Conservation (phyloP, 208 protist genomes). For the Trichomonas tenax region DNA sequence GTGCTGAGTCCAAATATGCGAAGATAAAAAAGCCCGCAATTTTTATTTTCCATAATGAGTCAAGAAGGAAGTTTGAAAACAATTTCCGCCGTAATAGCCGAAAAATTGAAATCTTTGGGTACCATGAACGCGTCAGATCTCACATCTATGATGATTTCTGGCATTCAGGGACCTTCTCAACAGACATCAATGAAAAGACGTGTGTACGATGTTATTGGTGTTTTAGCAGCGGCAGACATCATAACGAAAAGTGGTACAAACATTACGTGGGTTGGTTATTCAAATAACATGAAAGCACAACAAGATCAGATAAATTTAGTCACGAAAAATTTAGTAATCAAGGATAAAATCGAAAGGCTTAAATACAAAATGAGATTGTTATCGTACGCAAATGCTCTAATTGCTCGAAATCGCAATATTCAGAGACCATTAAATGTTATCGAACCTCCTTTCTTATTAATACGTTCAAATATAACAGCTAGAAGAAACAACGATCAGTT, state of each 20-base stretch:
- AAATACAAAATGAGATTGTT: background rate
- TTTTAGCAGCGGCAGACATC: background rate
- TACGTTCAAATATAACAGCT: background rate
- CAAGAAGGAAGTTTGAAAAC: background rate
- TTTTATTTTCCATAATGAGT: background rate
- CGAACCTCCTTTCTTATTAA: background rate
- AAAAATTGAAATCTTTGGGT: background rate
- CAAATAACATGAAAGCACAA: background rate
- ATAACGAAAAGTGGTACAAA: background rate
- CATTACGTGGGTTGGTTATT: background rate
- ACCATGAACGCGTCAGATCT: background rate
- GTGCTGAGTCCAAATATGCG: too few species aligned
- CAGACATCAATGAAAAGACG: background rate
- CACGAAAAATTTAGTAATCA: background rate
- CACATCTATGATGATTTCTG: background rate
- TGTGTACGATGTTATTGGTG: background rate
- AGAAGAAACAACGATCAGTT: background rate
- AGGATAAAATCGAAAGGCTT: background rate
- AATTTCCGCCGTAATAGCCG: background rate
- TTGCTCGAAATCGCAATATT: background rate
- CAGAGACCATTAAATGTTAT: background rate
- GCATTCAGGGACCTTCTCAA: background rate
- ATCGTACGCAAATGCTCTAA: background rate
- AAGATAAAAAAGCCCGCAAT: too few species aligned
- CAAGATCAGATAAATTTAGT: background rate